Conservation (phyloP, 768 basidiomycete genomes). For the Coprinellus aureogranulatus region DNA sequence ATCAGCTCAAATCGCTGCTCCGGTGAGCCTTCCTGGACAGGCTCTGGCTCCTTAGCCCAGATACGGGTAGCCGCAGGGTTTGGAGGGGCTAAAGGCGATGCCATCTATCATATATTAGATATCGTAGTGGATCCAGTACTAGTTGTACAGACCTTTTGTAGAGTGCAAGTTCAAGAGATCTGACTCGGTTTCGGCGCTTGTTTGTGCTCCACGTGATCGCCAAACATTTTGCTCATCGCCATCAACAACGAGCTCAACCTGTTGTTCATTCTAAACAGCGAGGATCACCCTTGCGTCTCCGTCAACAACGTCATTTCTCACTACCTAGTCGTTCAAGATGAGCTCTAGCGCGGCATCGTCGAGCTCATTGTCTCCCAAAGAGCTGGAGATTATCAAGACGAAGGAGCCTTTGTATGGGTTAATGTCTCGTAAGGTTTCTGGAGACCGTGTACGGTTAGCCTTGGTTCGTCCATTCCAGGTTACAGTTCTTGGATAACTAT, state of each 20-base stretch:
- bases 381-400: conserved; percentile 12
- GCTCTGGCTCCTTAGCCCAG: not conserved
- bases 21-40: conserved; percentile 13
- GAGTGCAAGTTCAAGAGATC: not conserved
- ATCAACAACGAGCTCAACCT: not conserved
- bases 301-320: too few species aligned
- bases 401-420: conserved; percentile 73
- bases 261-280: not conserved
- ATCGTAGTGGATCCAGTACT: not conserved
- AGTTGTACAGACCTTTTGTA: not conserved
- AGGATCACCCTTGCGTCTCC: not conserved
- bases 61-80: not conserved
- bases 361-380: conserved; percentile 12
- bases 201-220: not conserved
- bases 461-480: conserved; percentile 50
- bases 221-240: not conserved
- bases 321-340: not conserved
- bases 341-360: not conserved
- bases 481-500: not conserved
- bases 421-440: conserved; percentile 65
- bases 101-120: not conserved
- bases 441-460: conserved; percentile 61
- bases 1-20: conserved; percentile 76
- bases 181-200: not conserved
- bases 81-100: not conserved